These are phyloP conservation scores for Sclerotinia borealis DNA, from an alignment of 2,329 filamentous ascomycete genomes.

Conservation along the genomic window DNA sequence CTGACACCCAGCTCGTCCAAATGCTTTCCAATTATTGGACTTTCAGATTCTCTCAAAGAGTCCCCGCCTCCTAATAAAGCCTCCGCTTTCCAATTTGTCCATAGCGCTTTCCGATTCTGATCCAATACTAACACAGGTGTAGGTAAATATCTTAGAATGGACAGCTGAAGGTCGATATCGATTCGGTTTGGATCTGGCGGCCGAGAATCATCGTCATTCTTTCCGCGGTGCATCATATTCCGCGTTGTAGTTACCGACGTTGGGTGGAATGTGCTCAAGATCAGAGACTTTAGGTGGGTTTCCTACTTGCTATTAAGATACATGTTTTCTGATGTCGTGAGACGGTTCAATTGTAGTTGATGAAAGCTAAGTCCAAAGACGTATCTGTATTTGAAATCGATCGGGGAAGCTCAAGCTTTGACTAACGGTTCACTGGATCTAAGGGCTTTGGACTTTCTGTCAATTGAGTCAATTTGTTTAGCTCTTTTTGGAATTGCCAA, in stretches of 20 bases:
- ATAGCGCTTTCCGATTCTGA: slow-evolving; percentile 13
- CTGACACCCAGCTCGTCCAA: slow-evolving; percentile 17
- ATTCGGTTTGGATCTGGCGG: not conserved
- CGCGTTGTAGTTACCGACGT: not conserved
- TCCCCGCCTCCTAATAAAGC: slow-evolving; percentile 13
- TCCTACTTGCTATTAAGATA: not conserved
- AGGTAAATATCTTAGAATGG: slow-evolving; percentile 19
- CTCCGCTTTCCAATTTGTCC: slow-evolving; percentile 18
- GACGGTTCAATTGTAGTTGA: not conserved
- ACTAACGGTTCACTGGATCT: not conserved
- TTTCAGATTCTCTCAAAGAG: not conserved
- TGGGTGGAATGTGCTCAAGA: not conserved
- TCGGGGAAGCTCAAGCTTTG: not conserved
- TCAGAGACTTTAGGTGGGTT: not conserved
- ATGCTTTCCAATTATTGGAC: slow-evolving; percentile 10
- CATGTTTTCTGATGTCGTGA: not conserved
- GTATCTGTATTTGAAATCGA: not conserved
- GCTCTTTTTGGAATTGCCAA: not conserved
- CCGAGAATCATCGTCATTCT: not conserved
- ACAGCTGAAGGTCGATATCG: slow-evolving; percentile 20
- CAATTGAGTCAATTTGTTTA: not conserved
- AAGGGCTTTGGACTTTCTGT: not conserved
- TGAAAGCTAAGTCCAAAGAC: not conserved
- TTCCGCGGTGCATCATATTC: not conserved
- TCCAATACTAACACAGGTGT: slow-evolving; percentile 22